These are phyloP conservation scores for Trichoderma breve DNA, from an alignment of 2,329 filamentous ascomycete genomes.

Conservation along the genomic window DNA sequence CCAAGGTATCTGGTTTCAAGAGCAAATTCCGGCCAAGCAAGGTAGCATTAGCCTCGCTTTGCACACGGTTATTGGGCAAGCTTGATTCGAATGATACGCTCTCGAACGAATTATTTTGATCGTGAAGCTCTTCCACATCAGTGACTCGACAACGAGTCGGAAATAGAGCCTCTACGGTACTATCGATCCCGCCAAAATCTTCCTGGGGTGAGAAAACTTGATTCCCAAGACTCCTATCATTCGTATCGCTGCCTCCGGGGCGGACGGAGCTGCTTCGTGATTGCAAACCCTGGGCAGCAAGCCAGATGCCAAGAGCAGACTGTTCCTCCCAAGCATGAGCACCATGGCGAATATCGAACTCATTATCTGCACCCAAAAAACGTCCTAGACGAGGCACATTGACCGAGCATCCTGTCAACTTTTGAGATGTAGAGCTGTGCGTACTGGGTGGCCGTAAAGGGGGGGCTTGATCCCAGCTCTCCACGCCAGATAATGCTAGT, in stretches of 20 bases:
- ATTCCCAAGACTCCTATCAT: background rate
- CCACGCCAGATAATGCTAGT: background rate
- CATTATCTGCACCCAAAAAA: constrained; percentile 26
- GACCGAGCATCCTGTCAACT: constrained; percentile 20
- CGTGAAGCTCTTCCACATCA: background rate
- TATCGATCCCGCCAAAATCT: constrained; percentile 22
- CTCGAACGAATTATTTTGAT: background rate
- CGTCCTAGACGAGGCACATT: constrained; percentile 21
- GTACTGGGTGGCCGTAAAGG: constrained; percentile 4
- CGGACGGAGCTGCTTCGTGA: constrained; percentile 30
- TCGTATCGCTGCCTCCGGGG: background rate
- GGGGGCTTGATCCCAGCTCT: background rate
- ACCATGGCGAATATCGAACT: constrained; percentile 31
- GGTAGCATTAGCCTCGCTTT: background rate
- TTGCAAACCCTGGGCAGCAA: constrained; percentile 36
- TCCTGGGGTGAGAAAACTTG: background rate
- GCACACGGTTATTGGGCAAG: background rate
- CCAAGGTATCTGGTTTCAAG: background rate
- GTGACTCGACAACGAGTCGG: constrained; percentile 6
- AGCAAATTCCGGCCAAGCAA: background rate
- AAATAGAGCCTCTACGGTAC: constrained; percentile 16
- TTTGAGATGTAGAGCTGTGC: constrained; percentile 1
- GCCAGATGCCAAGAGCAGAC: constrained; percentile 38
- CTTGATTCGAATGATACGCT: constrained; percentile 6
- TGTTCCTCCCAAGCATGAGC: constrained; percentile 35